These are phyloP conservation scores for Mortierella alpina DNA, from an alignment of 192 early-diverging fungal genomes.

Conservation along the genomic window DNA sequence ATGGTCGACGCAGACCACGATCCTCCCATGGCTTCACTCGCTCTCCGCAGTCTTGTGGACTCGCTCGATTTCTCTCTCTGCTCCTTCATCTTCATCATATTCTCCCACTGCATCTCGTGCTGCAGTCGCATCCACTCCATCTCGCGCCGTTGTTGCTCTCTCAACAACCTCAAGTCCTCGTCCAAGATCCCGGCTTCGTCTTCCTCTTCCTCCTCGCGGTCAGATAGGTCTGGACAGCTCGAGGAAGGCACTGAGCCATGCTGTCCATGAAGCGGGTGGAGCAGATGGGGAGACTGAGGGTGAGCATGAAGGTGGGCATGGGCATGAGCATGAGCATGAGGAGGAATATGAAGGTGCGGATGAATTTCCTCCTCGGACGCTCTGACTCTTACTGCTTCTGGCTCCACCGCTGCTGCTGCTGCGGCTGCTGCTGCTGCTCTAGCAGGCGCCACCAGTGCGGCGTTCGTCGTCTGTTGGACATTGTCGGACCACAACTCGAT, in stretches of 20 bases:
- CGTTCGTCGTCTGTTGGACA: background rate
- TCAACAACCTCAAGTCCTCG: constrained; percentile 37
- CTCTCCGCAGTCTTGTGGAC: no score
- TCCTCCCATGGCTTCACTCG: no score
- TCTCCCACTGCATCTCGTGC: constrained; percentile 45
- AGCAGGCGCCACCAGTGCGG: no score
- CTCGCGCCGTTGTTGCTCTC: constrained; percentile 35
- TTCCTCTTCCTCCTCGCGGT: constrained; percentile 22
- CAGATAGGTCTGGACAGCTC: constrained; percentile 43
- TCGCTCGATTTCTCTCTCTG: constrained; percentile 5
- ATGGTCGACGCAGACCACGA: no score
- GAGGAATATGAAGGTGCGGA: background rate
- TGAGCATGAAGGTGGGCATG: background rate
- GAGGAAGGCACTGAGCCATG: constrained; percentile 1
- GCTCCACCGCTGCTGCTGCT: constrained; percentile 2
- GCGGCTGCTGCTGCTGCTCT: background rate
- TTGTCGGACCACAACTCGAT: constrained; percentile 19
- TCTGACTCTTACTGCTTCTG: constrained; percentile 33
- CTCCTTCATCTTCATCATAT: constrained; percentile 51
- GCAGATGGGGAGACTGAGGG: no score
- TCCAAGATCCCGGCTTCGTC: constrained; percentile 12
- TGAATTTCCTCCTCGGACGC: no score
- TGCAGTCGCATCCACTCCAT: constrained; percentile 40
- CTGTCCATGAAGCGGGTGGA: no score
- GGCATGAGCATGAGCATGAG: background rate